Percentiles rank a stretch among this genome's conserved stretches.
Conservation (phyloP, 306 rosid genomes). For the Dryas alaskensis region DNA sequence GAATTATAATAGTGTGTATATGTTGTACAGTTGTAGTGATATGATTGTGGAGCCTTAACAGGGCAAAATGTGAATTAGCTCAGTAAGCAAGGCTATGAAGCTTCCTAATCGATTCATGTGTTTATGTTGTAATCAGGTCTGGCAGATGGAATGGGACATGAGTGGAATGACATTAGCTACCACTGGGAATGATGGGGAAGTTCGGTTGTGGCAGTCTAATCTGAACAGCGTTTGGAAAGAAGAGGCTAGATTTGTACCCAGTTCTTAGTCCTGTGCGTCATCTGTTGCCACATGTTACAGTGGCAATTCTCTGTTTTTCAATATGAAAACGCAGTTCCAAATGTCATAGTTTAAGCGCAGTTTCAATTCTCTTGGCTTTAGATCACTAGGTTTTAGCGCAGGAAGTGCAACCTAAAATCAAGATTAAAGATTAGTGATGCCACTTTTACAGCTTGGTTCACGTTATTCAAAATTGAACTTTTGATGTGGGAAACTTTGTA, state of each 20-base stretch:
- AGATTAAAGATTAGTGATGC: neutral
- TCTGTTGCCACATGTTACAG: neutral
- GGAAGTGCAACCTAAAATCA: neutral
- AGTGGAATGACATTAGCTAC: slow-evolving; percentile 98
- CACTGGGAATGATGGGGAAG: slow-evolving; percentile 71
- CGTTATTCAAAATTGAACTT: neutral
- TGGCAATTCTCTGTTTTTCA: neutral
- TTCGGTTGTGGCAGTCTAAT: slow-evolving; percentile 84
- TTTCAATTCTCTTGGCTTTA: neutral
- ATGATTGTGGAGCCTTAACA: too few species aligned
- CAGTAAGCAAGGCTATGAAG: neutral
- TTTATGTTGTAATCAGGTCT: slow-evolving; percentile 50
- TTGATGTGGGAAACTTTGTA: too few species aligned
- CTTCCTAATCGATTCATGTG: neutral
- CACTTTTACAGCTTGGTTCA: neutral
- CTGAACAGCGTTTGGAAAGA: slow-evolving; percentile 87
- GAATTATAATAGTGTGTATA: neutral
- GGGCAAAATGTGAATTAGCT: neutral
- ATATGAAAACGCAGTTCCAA: neutral
- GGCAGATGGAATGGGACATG: slow-evolving; percentile 98
- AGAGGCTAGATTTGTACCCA: slow-evolving; percentile 74
- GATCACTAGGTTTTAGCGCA: neutral
- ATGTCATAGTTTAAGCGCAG: neutral
- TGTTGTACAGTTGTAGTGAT: neutral
- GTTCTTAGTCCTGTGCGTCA: slow-evolving; percentile 38